Conservation (phyloP, 1,284 basidiomycete genomes). For the Coniferiporia weirii region DNA sequence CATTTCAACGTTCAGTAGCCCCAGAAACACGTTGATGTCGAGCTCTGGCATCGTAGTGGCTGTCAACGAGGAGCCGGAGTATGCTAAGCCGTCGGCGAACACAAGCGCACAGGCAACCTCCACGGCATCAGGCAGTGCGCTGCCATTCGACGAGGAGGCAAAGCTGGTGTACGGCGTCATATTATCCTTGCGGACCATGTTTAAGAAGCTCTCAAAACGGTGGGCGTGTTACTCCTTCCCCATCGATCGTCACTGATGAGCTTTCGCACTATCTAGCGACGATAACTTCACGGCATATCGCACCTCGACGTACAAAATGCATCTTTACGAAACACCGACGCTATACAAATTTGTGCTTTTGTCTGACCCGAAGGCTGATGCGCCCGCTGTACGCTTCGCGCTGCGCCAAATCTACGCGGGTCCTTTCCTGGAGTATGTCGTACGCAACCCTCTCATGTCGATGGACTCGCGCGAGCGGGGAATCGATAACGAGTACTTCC, state of each 20-base stretch:
- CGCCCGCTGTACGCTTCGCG: constrained; percentile 60
- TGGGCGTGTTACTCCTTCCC: constrained; percentile 31
- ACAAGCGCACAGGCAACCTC: constrained; percentile 29
- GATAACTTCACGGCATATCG: constrained; percentile 89
- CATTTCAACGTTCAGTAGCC: constrained; percentile 42
- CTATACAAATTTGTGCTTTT: constrained; percentile 96
- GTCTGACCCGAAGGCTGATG: constrained; percentile 77
- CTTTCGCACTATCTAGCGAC: constrained; percentile 48
- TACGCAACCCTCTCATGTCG: constrained; percentile 81
- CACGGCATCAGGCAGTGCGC: constrained; percentile 35
- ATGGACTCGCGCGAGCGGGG: constrained; percentile 80
- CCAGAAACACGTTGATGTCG: constrained; percentile 57
- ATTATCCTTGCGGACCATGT: constrained; percentile 88
- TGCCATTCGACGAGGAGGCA: constrained; percentile 95
- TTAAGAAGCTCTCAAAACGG: constrained; percentile 89
- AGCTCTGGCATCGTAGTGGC: constrained; percentile 65
- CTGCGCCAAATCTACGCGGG: constrained; percentile 89
- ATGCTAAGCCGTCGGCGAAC: constrained; percentile 24
- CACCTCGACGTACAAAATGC: constrained; percentile 90
- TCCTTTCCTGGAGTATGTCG: constrained; percentile 90
- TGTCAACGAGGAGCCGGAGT: constrained; percentile 43
- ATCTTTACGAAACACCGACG: constrained; percentile 88
- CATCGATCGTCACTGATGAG: background rate
- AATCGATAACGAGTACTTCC: constrained; percentile 90
- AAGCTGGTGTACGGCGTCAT: constrained; percentile 98